phyloP scores from a whole-genome alignment of 208 protist species.

The Trichomonas gallinae region DNA sequence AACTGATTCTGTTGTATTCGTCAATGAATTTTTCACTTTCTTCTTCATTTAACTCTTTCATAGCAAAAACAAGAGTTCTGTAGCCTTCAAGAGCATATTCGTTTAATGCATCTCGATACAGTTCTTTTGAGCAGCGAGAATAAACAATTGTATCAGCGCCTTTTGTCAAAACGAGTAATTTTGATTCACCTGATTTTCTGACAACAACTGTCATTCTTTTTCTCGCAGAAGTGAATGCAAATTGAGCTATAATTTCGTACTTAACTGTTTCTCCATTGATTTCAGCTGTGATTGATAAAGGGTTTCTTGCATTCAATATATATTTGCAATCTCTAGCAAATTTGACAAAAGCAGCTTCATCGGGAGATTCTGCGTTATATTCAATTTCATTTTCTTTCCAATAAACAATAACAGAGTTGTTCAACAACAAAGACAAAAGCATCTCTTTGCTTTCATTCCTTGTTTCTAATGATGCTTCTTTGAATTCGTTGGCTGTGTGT shows the following conservation, averaged over 20 bases:
- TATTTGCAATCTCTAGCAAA: not conserved
- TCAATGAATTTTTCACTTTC: not conserved
- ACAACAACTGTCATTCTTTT: slow-evolving; percentile 33
- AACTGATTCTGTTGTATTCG: not conserved
- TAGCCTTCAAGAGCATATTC: not conserved
- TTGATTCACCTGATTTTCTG: not conserved
- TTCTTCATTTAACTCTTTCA: not conserved
- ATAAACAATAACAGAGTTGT: not conserved
- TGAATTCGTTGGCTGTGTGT: not conserved
- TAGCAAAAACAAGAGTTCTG: not conserved
- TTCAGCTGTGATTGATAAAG: not conserved
- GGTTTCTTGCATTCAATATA: not conserved
- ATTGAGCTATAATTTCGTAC: slow-evolving; percentile 44
- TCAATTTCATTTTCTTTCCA: not conserved
- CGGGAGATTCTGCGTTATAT: not conserved
- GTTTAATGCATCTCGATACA: not conserved
- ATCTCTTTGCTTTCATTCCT: not conserved
- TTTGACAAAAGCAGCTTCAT: not conserved
- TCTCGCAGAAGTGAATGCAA: slow-evolving; percentile 54
- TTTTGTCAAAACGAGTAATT: slow-evolving; percentile 27
- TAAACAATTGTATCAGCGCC: slow-evolving; percentile 29
- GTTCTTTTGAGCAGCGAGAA: not conserved
- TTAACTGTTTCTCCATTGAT: not conserved
- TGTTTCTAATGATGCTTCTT: not conserved
- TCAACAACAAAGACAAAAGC: not conserved